Evolutionary conservation across 306 rosid genomes (phyloP), one percentile per base, ranked within the genome.

Genomic region (Datisca glomerata): DNA sequence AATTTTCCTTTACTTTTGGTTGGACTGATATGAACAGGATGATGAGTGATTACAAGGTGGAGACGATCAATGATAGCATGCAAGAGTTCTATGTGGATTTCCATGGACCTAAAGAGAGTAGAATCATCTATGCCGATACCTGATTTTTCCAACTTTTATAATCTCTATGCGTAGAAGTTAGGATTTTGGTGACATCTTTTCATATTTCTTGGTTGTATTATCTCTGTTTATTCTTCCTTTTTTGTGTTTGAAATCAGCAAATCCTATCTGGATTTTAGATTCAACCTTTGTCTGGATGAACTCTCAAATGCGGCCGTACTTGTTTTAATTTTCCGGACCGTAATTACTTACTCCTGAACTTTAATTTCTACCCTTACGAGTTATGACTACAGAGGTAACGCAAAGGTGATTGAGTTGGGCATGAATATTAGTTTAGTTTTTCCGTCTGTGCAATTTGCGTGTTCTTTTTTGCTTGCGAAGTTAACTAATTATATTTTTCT

Each of bases 21-120:
- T 8, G 18, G 29, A 53, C 64, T 33, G 44, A 63, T 2, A 11
- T 50, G 15, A 32, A 55, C 55, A 86, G 94, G 92, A 78, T 81
- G 94, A 86, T 86, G 94, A 78, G 81, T 56, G 92, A 78, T 73
- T 78, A 81, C 70, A 78, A 73, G 67, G 94, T 81, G 61, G 94
- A 86, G 69, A 86, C 64, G 75, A 56, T 75, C 72, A 59, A 78
- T 50, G 91, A 86, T 69, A 68, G 70, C 69, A 70, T 75, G 79
- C 91, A 75, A 41, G 84, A 81, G 64, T 81, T 86, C 47, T 73
- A 49, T 68, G 86, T 86, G 18, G 73, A 86, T 59, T 78, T 86
- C 24, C 71, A 73, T 21, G 94, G 96, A 10, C 94, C 94, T 24
- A 73, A 69, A 72, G 79, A 81, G 28, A 78, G 96, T 86, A 75